These are phyloP conservation scores for Mycena polygramma DNA, from an alignment of 768 basidiomycete genomes.

Conservation along the genomic window DNA sequence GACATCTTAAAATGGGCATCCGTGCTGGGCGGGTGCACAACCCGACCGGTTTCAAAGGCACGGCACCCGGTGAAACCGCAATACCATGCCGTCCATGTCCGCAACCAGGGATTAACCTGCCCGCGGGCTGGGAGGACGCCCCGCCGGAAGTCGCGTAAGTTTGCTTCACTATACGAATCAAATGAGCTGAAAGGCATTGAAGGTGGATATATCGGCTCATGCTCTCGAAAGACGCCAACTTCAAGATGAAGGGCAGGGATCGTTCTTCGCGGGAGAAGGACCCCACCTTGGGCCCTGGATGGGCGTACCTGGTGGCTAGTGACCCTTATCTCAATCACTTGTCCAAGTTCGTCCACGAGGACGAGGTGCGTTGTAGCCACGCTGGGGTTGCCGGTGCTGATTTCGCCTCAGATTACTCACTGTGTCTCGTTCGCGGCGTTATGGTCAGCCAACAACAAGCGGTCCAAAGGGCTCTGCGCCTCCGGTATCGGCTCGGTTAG, in stretches of 20 bases:
- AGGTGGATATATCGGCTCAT: constrained; percentile 30
- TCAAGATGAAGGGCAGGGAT: constrained; percentile 29
- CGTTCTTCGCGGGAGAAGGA: constrained; percentile 27
- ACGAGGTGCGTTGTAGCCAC: not conserved
- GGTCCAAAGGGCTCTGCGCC: constrained; percentile 33
- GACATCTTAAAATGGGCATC: constrained; percentile 31
- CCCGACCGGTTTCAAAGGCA: constrained; percentile 2
- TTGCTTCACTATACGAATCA: too few relatives aligned
- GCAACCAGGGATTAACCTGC: constrained; percentile 23
- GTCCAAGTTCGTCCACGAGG: not conserved
- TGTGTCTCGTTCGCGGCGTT: constrained; percentile 13
- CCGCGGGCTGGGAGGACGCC: constrained; percentile 11
- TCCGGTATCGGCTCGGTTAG: constrained; percentile 39
- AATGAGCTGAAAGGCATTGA: too few relatives aligned
- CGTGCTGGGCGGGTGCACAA: constrained; percentile 25
- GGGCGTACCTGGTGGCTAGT: constrained; percentile 34
- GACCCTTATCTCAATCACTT: constrained; percentile 16
- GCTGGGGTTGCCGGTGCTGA: not conserved
- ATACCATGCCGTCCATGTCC: constrained; percentile 36
- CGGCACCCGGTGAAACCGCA: constrained; percentile 6
- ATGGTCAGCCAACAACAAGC: constrained; percentile 30
- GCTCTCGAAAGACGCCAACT: constrained; percentile 37
- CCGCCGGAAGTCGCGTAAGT: constrained; percentile 21
- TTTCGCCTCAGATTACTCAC: not conserved
- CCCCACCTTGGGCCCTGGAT: constrained; percentile 30